Conservation (phyloP, 306 rosid species). For the Malus fusca region DNA sequence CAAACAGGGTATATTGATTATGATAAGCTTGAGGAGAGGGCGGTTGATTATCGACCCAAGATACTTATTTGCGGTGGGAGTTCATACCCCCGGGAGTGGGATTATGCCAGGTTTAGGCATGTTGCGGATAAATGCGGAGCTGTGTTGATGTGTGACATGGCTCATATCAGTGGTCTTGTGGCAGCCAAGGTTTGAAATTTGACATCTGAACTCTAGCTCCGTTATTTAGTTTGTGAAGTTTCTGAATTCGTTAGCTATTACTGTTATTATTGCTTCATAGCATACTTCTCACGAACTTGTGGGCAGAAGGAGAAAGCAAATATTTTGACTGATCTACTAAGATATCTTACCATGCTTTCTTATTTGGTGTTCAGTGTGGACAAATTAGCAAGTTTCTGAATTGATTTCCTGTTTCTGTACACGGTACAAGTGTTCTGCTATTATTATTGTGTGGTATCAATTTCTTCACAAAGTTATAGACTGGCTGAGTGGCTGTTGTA, state of each 20-base stretch:
- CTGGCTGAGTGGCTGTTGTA: neutral
- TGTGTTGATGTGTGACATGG: constrained; percentile 80
- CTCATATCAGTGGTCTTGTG: constrained; percentile 87
- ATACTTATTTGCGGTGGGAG: constrained; percentile 86
- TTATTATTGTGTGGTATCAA: neutral
- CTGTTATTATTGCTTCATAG: neutral
- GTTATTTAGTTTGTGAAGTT: neutral
- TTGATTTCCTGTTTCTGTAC: neutral
- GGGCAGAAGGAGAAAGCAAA: neutral
- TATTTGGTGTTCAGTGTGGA: neutral
- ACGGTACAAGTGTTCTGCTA: neutral
- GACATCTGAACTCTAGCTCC: neutral
- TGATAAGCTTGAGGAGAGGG: constrained; percentile 84
- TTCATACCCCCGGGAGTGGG: constrained; percentile 85
- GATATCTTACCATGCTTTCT: neutral
- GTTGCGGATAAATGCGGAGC: constrained; percentile 84
- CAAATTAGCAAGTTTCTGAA: neutral
- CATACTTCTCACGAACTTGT: neutral
- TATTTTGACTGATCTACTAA: neutral
- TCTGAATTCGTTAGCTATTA: neutral
- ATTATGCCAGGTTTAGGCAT: constrained; percentile 57
- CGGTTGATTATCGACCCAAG: constrained; percentile 67
- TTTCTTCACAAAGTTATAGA: neutral
- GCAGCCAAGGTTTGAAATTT: constrained; percentile 58
- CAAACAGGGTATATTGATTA: constrained; percentile 60